A percentile compares a stretch with the other conserved stretches of the same genome.
Conservation (phyloP, 768 basidiomycete species). For the Rhodosporidiobolus sp. region DNA sequence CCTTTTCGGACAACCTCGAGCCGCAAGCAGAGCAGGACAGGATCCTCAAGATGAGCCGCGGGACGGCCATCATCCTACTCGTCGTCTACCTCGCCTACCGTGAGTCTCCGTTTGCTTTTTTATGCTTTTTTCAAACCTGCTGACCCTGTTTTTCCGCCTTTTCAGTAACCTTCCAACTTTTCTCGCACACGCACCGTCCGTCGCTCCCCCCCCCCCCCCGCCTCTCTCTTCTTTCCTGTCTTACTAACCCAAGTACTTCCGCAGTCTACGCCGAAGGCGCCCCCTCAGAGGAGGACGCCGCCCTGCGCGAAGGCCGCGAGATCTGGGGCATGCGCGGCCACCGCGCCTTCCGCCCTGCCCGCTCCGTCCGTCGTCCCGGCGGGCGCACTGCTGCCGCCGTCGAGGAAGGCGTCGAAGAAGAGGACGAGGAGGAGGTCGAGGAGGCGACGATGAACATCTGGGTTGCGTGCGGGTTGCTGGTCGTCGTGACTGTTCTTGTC, state of each 20-base stretch:
- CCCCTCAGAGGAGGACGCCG: background rate
- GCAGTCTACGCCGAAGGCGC: slow-evolving; percentile 29
- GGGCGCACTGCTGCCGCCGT: too few relatives aligned
- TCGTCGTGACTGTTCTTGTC: slow-evolving; percentile 35
- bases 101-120: background rate
- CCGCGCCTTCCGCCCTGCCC: slow-evolving; percentile 23
- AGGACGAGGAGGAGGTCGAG: slow-evolving; percentile 40
- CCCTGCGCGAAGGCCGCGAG: slow-evolving; percentile 10
- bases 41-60: slow-evolving; percentile 42
- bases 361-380: background rate
- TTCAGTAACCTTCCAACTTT: slow-evolving; percentile 52
- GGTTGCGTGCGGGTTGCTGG: slow-evolving; percentile 26
- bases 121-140: too few relatives aligned
- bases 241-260: too few relatives aligned
- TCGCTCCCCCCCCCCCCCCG: too few relatives aligned
- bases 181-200: slow-evolving; percentile 34
- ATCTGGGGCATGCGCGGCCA: slow-evolving; percentile 12
- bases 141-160: background rate
- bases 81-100: slow-evolving; percentile 66
- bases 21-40: slow-evolving; percentile 19
- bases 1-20: slow-evolving; percentile 13
- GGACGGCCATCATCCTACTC: slow-evolving; percentile 63
- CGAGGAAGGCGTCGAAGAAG: slow-evolving; percentile 22
- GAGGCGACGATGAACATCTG: slow-evolving; percentile 39
- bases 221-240: too few relatives aligned